Evolutionary conservation across 306 rosid species (phyloP).

Genomic region (Glycine latifolia): DNA sequence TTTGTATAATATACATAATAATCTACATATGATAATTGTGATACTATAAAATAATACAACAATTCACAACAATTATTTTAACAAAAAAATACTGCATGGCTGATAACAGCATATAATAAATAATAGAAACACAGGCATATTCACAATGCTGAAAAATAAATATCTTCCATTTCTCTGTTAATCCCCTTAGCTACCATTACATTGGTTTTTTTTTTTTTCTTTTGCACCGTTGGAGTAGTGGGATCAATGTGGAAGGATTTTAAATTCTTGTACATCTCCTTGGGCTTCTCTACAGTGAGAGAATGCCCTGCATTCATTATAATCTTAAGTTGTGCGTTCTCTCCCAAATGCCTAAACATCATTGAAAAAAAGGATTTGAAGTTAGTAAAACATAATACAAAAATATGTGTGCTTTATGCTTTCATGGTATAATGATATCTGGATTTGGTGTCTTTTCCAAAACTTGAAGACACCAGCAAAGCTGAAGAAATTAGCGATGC

Average conservation of each 20-base stretch:
- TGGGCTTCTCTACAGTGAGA: conserved; percentile 76
- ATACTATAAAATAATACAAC: too few species aligned
- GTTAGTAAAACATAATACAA: neutral
- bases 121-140: conserved; percentile 14
- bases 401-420: too few species aligned
- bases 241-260: conserved; percentile 68
- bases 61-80: too few species aligned
- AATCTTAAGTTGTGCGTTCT: conserved; percentile 64
- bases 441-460: too few species aligned
- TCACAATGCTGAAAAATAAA: conserved; percentile 1
- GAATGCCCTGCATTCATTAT: conserved; percentile 92
- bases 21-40: too few species aligned
- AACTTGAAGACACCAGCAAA: too few species aligned
- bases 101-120: neutral
- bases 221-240: conserved; percentile 45
- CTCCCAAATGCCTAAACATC: conserved; percentile 72
- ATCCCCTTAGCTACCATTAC: conserved; percentile 65
- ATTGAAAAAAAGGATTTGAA: neutral
- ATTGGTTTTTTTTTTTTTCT: neutral
- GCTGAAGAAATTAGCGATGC: too few species aligned
- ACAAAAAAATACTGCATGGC: neutral
- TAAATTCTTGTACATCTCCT: conserved; percentile 63
- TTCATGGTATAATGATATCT: too few species aligned
- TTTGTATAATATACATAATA: too few species aligned
- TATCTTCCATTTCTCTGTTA: conserved; percentile 47